Evolutionary conservation across 805 yeast genomes (phyloP).

Genomic region (Babjeviella inositovora): DNA sequence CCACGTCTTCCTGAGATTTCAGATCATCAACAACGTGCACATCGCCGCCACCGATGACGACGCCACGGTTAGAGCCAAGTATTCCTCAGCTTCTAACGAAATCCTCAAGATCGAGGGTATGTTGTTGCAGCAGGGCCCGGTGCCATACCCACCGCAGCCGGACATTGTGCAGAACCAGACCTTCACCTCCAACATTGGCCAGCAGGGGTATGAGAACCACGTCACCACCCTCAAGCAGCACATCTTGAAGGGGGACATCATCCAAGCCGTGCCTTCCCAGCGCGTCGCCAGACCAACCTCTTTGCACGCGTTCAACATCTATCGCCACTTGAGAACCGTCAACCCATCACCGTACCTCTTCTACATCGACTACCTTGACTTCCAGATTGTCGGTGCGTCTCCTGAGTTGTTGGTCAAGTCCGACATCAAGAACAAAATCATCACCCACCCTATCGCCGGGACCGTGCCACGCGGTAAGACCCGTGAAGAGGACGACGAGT

Average conservation of each 20-base stretch:
- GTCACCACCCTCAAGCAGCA: conserved; percentile 65
- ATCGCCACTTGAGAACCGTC: conserved; percentile 86
- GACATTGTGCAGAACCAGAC: conserved; percentile 51
- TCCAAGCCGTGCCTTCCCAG: conserved; percentile 98
- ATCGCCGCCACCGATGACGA: conserved; percentile 15
- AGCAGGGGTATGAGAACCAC: conserved; percentile 80
- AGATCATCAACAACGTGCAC: conserved; percentile 69
- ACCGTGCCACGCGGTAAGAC: conserved; percentile 86
- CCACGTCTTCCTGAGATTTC: conserved; percentile 86
- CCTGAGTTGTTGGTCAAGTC: conserved; percentile 87
- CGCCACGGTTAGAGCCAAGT: conserved; percentile 20
- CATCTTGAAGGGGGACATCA: conserved; percentile 81
- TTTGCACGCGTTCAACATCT: conserved; percentile 91
- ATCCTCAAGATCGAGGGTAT: conserved; percentile 39
- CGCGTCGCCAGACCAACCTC: conserved; percentile 91
- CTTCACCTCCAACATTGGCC: conserved; percentile 82
- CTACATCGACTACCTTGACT: conserved; percentile 81
- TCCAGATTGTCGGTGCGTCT: conserved; percentile 94
- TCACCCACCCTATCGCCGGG: conserved; percentile 98
- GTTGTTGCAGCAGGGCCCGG: conserved; percentile 25
- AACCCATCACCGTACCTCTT: conserved; percentile 97
- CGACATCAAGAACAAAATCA: conserved; percentile 52
- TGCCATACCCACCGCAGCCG: conserved; percentile 60
- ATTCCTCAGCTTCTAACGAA: conserved; percentile 33
- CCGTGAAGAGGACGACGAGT: conserved; percentile 74